Conservation (phyloP, 257 asterid genomes). For the Scutellaria barbata region DNA sequence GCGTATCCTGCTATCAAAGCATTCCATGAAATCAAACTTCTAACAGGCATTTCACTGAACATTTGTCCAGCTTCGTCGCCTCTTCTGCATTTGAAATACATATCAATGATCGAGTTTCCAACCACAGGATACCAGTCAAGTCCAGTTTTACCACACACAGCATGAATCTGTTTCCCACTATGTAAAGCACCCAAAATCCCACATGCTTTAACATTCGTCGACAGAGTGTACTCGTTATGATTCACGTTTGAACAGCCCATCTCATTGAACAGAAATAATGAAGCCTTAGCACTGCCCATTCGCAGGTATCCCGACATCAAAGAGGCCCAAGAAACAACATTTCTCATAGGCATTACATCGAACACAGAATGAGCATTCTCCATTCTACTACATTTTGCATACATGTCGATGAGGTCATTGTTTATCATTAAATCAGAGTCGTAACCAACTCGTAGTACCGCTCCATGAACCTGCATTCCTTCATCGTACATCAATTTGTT, state of each 20-base stretch:
- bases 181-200: slow-evolving; percentile 43
- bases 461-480: slow-evolving; percentile 64
- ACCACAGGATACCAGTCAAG: slow-evolving; percentile 53
- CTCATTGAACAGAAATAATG: slow-evolving; percentile 44
- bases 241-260: slow-evolving; percentile 47
- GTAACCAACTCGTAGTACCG: slow-evolving; percentile 49
- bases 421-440: slow-evolving; percentile 48
- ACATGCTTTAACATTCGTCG: slow-evolving; percentile 66
- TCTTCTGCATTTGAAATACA: slow-evolving; percentile 61
- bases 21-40: slow-evolving; percentile 59
- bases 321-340: slow-evolving; percentile 69
- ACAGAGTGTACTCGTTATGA: slow-evolving; percentile 63
- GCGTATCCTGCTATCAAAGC: slow-evolving; percentile 61
- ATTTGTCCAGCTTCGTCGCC: slow-evolving; percentile 49
- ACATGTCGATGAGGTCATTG: slow-evolving; percentile 52
- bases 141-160: slow-evolving; percentile 54
- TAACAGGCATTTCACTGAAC: slow-evolving; percentile 48
- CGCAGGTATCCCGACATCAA: slow-evolving; percentile 56
- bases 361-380: slow-evolving; percentile 47
- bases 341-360: slow-evolving; percentile 57
- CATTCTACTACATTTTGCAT: slow-evolving; percentile 56
- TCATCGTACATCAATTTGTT: slow-evolving; percentile 40
- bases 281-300: slow-evolving; percentile 39
- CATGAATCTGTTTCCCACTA: slow-evolving; percentile 59
- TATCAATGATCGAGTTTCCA: slow-evolving; percentile 60